Base-by-base conservation (phyloP, 129 eudicot species). In the Helianthus tuberosus region DNA sequence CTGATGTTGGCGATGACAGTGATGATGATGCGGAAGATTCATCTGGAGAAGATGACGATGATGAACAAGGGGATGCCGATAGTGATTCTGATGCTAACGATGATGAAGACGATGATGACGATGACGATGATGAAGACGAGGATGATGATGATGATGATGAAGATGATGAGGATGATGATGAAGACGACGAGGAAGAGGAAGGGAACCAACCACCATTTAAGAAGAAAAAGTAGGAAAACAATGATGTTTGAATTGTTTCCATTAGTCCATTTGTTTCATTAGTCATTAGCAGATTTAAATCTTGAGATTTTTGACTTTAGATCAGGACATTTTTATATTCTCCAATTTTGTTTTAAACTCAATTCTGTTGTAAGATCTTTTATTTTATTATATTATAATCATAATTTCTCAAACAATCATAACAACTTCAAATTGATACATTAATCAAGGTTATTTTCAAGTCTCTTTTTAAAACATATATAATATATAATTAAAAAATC, bases 11-110 rank as follows among this genome's bases (percentile, higher is more conserved):
- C 49, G 81, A 80, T 8, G 79, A 72, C 48, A 60, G 61, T 57
- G 78, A 84, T 62, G 46, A 80, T 60, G 83, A 84, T 13, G 85
- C 32, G 8, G 89, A 82, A 64, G 86, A 82, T 59, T 72, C 68
- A 39, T 78, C 78, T 51, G 88, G 72, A 50, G 91, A 81, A 39
- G 86, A 80, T 8, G 69, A 82, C 12, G 84, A 81, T 69, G 86
- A 74, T 36, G 79, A 68, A 27, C 50, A 67, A 69, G 76, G 41
- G n/a, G 69, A 20, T 32, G 52, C 69, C 3, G 62, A 57, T 9
- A 76, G 80, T 16, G 80, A 79, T 70, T 71, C 67, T 23, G 78
- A 69, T 77, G 63, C 29, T 8, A 43, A 51, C 11, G 69, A 68
- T 47, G 63, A 52, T 1, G 74, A 25, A 1, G 76, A 60, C 2